phyloP scores from a whole-genome alignment of 139 green algal genomes.

The Volvox africanus region DNA sequence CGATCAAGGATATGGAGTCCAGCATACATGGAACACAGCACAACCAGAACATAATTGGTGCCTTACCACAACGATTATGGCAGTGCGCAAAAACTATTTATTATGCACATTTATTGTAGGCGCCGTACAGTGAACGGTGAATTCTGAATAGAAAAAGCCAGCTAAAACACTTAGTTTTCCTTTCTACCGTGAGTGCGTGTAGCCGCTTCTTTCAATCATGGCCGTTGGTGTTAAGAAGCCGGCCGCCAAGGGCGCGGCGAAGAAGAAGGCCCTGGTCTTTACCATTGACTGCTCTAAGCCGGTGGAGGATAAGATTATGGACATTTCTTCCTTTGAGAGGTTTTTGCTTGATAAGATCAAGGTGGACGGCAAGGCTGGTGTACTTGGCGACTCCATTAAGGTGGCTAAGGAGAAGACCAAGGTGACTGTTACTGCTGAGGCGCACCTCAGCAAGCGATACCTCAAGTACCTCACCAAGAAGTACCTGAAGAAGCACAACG shows the following conservation, averaged over 20 bases:
- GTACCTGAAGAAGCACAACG: constrained; percentile 99
- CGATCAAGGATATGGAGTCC: too few species aligned
- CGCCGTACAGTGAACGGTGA: not conserved
- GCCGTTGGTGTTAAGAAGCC: constrained; percentile 48
- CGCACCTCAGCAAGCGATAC: constrained; percentile 93
- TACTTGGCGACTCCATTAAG: constrained; percentile 90
- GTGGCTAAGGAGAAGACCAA: constrained; percentile 93
- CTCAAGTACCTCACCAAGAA: constrained; percentile 99
- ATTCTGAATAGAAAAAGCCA: not conserved
- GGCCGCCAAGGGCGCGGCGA: constrained; percentile 50
- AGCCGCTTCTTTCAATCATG: constrained; percentile 27
- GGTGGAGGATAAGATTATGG: constrained; percentile 82
- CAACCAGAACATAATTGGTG: too few species aligned
- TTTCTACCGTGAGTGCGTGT: constrained; percentile 38
- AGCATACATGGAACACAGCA: too few species aligned
- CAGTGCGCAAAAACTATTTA: too few species aligned
- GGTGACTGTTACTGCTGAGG: constrained; percentile 86
- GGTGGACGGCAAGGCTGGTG: constrained; percentile 85
- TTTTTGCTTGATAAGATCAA: constrained; percentile 99
- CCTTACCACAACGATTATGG: too few species aligned
- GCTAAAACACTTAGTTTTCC: not conserved
- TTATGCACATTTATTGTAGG: not conserved
- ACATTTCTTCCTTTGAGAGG: constrained; percentile 97
- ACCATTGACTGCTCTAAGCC: constrained; percentile 69
- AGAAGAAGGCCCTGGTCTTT: constrained; percentile 63